Evolutionary conservation across 2,329 filamentous ascomycete species (phyloP), one percentile per base, ranked within the genome.

Genomic region (Beauveria pseudobassiana): DNA sequence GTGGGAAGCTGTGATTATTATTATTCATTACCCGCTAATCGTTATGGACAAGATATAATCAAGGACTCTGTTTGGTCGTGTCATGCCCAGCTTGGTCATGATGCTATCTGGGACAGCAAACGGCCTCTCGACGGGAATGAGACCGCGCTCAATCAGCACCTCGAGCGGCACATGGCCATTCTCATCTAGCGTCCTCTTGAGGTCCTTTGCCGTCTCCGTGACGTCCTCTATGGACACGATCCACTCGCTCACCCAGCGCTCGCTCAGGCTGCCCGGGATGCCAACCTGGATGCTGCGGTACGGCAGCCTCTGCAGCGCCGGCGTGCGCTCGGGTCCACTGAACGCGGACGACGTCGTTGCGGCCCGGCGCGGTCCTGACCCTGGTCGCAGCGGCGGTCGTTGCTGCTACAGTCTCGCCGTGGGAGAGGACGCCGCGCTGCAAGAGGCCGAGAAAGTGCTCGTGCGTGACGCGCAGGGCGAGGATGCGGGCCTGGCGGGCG

Each of bases 241-340:
- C 76, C 80, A 81, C 48, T 82, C 74, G 43, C 77, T 73, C 3
- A 78, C 73, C 78, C 80, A 86, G 30, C 67, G 71, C 30, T 71
- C 69, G 40, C 78, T 77, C 57, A 83, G 65, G 1, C 69, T 69
- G 2, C 71, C 76, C 1, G 80, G 77, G n/a, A 87, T 78, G 1
- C 84, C 84, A 64, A 87, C 81, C 74, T 87, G 84, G 34, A 87
- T 83, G 67, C 82, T 85, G 48, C 84, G 73, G 67, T 82, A 78
- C 8, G 67, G 69, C 57, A 86, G 64, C 64, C 72, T 75, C 12
- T 70, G 76, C 12, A 86, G 68, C 42, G 69, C 68, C 1, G 78
- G 69, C 26, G 75, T 74, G 22, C 85, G 68, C 68, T 87, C 0
- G 85, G 85, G 70, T 87, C 85, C 85, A 88, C 68, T 87, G 84